Base-by-base conservation (phyloP, 2,329 filamentous ascomycete genomes). In the Aspergillus felis region DNA sequence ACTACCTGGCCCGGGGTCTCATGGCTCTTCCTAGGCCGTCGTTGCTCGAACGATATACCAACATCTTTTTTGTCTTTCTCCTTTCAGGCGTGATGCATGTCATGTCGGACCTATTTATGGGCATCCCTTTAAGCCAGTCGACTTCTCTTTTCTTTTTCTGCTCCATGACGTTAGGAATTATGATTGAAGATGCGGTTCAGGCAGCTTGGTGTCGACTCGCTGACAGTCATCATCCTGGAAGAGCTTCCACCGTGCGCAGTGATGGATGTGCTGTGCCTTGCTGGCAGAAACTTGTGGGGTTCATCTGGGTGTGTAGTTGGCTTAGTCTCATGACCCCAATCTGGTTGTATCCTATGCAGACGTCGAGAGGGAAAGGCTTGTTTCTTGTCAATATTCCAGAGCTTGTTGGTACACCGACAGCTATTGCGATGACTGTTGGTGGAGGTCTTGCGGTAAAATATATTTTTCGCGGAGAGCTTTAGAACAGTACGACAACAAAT, bases 131-230 rank as follows among this genome's bases (percentile, higher is more conserved):
- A 1, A 28, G 54, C 14, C 38, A 64, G 0, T 65, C 61, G 1
- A 63, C 66, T 3, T 54, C 67, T 0, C 49, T 68, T 27, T 12
- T 55, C 2, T 70, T 68, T 32, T 74, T 72, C 51, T 41, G 51
- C 27, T 58, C 60, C 1, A 64, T 66, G 6, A 54, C 59, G 1
- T 4, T 68, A 3, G 71, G 65, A 0, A 63, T 72, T 9, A 61
- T 71, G 54, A 58, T 72, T 29, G 71, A 74, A 57, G 70, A 73
- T 50, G 50, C 50, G 1, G 57, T 68, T 7, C 64, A 68, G 48
- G 55, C 47, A 7, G 22, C 66, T 1, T 71, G 65, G 62, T 17
- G 14, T 38, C 14, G 32, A 17, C 14, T 38, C 32, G 7, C 14
- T 17, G 32, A 17, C 32, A 38, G 32, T 17, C 5, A 17, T 38